A percentile compares a stretch with the other conserved stretches of the same genome.
These are phyloP conservation scores for Zarea fungicola DNA, from an alignment of 2,329 filamentous ascomycete genomes.

Conservation along the genomic window DNA sequence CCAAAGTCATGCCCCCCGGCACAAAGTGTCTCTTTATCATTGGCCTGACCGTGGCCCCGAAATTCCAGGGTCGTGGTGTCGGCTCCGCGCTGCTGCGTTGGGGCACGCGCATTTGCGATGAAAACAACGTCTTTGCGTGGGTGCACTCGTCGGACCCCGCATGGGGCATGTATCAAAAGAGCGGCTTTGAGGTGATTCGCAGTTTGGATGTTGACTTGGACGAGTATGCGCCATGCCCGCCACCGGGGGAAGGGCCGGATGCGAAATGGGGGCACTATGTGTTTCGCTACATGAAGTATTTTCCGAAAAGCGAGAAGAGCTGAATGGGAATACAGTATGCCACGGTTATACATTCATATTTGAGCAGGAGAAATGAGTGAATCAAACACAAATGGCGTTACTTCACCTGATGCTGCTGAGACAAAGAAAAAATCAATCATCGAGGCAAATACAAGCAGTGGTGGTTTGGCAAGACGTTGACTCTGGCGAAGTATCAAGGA, in stretches of 20 bases:
- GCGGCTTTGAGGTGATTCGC: conserved; percentile 25
- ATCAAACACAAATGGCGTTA: too few species aligned
- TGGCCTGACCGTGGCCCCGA: conserved; percentile 26
- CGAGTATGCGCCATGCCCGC: conserved; percentile 23
- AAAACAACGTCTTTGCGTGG: conserved; percentile 26
- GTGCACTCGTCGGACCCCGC: conserved; percentile 30
- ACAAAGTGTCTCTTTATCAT: conserved; percentile 28
- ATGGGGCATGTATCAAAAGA: conserved; percentile 25
- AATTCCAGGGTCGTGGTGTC: conserved; percentile 26
- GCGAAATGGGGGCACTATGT: conserved; percentile 29
- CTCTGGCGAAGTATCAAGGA: too few species aligned
- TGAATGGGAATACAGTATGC: not conserved
- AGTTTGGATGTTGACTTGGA: conserved; percentile 27
- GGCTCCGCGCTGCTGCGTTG: conserved; percentile 27
- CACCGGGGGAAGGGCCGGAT: conserved; percentile 19
- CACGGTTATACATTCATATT: too few species aligned
- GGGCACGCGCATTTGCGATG: conserved; percentile 27
- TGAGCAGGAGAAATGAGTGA: not conserved
- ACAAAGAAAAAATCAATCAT: too few species aligned
- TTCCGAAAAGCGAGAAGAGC: conserved; percentile 5
- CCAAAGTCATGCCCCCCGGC: conserved; percentile 27
- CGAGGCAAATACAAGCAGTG: too few species aligned
- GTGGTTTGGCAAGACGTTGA: not conserved
- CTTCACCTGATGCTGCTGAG: too few species aligned
- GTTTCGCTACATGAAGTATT: conserved; percentile 29